Base-by-base conservation (phyloP, 129 eudicot species). In the Saussurea involucrata region DNA sequence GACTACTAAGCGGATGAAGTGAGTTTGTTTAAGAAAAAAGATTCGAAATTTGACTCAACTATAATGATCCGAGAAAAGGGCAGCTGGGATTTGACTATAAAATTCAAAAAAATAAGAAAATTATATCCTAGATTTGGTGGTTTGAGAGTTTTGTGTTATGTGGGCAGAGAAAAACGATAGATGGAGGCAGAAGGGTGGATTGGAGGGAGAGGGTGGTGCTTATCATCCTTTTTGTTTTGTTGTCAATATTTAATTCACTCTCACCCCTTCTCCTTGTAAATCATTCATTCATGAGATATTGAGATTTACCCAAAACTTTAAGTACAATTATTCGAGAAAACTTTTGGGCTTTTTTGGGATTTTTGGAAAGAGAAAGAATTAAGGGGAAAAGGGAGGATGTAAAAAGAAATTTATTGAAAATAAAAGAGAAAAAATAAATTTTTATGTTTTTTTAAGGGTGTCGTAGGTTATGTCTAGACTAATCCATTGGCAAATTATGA, bases 161-260 rank as follows among this genome's bases (percentile, higher is more conserved):
- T 65, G 29, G 64, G 29, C 46, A 67, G 80, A 29, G 53, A 40
- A 65, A 80, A 65, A 80, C 24, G 63, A 66, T 73, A 58, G 75
- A 73, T 22, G 61, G 34, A 24, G 64, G 33, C 78, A 72, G 78
- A 24, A 58, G 21, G 67, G 42, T 44, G 15, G 75, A 78, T 63
- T 71, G 83, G 83, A 71, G 83, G 65, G 9, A 57, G 69, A 8
- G 75, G 75, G 84, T 74, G 84, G 80, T 61, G 33, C 79, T 65
- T 33, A 10, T 66, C 24, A 25, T 66, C 24, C 11, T 28, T 10
- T 78, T 71, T 28, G 68, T 69, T 72, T 46, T 32, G 6, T 31
- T 21, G n/a, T 44, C 53, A 15, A 66, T 66, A 5, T n/a, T 4
- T n/a, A n/a, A 13, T 53, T 53, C 61, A 53, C 22, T 17, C 31